A percentile compares a stretch with the other conserved stretches of the same genome.
Conservation (phyloP, 1,284 basidiomycete species). For the Cryptococcus amylolentus region DNA sequence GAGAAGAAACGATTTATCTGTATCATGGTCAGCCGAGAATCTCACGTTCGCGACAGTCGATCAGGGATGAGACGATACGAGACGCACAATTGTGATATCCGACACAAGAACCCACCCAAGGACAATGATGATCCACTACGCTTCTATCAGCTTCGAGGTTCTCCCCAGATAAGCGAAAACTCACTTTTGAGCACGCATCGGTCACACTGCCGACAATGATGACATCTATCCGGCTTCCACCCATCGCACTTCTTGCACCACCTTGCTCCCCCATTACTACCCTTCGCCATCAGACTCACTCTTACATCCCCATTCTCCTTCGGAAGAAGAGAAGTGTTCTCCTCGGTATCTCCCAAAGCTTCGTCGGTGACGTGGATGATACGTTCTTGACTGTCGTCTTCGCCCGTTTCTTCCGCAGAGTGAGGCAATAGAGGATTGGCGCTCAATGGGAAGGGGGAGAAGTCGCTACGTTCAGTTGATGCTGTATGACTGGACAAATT, state of each 20-base stretch:
- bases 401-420: slow-evolving; percentile 20
- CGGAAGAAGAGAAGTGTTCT: neutral
- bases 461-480: slow-evolving; percentile 7
- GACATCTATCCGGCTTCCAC: slow-evolving; percentile 72
- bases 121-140: slow-evolving; percentile 75
- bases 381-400: slow-evolving; percentile 15
- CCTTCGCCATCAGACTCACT: slow-evolving; percentile 30
- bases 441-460: slow-evolving; percentile 28
- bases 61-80: neutral
- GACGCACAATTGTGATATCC: slow-evolving; percentile 67
- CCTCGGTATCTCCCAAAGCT: neutral
- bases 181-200: slow-evolving; percentile 80
- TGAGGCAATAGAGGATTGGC: slow-evolving; percentile 23
- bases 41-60: neutral
- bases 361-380: neutral
- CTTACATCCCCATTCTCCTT: neutral
- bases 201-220: slow-evolving; percentile 74
- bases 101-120: slow-evolving; percentile 80
- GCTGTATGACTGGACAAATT: neutral
- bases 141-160: neutral
- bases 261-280: slow-evolving; percentile 30
- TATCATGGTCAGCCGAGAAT: neutral
- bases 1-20: slow-evolving; percentile 74
- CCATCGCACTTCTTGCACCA: slow-evolving; percentile 48
- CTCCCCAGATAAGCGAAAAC: slow-evolving; percentile 46